Evolutionary conservation across 1,284 basidiomycete species (phyloP).

Genomic region (Pseudozyma tsukubaensis): DNA sequence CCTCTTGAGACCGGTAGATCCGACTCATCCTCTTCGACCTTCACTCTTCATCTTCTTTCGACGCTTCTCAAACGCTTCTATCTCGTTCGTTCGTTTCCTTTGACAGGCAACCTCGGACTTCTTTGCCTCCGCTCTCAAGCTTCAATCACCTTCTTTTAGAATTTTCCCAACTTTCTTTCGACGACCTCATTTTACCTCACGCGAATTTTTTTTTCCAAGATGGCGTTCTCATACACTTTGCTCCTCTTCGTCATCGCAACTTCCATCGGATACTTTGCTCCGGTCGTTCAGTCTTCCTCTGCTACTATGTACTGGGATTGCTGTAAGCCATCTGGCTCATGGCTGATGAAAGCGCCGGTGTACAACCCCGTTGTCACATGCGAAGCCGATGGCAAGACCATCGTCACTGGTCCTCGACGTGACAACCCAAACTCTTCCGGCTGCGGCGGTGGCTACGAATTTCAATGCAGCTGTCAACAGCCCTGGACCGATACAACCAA

Average conservation of each 20-base stretch:
- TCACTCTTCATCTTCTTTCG: neutral
- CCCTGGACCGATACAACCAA: slow-evolving; percentile 37
- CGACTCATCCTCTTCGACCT: slow-evolving; percentile 2
- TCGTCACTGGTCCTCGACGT: slow-evolving; percentile 30
- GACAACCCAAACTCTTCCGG: slow-evolving; percentile 29
- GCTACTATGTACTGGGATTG: slow-evolving; percentile 50
- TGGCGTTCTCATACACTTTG: slow-evolving; percentile 22
- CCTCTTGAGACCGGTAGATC: slow-evolving; percentile 11
- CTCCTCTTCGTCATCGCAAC: slow-evolving; percentile 19
- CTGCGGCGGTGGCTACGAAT: slow-evolving; percentile 39
- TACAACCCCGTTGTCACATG: slow-evolving; percentile 30
- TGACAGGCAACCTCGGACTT: slow-evolving; percentile 18
- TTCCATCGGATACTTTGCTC: slow-evolving; percentile 15
- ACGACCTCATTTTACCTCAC: neutral
- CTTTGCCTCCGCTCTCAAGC: neutral
- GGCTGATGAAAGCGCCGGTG: slow-evolving; percentile 19
- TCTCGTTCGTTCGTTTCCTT: slow-evolving; percentile 27
- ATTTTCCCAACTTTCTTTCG: neutral
- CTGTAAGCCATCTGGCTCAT: slow-evolving; percentile 16
- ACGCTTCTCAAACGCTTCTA: neutral
- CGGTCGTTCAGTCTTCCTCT: slow-evolving; percentile 16
- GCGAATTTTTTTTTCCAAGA: slow-evolving; percentile 15
- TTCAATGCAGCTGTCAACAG: slow-evolving; percentile 46
- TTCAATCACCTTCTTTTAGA: neutral
- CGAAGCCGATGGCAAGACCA: slow-evolving; percentile 30